These are phyloP conservation scores for Trametes hirsuta DNA, from an alignment of 1,284 basidiomycete species.

Conservation along the genomic window DNA sequence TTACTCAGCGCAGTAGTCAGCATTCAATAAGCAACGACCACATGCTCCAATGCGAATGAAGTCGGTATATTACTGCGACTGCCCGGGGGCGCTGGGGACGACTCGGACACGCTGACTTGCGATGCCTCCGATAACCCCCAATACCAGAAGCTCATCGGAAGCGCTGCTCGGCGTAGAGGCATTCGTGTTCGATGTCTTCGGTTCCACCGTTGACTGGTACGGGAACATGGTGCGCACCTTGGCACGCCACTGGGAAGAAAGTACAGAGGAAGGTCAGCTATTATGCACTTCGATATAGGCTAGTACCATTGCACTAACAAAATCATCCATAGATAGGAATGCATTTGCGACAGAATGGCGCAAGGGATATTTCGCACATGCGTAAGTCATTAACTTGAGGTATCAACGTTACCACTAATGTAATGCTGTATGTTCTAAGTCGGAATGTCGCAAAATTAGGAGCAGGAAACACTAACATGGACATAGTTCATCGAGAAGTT, in stretches of 20 bases:
- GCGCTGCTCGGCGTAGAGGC: slow-evolving; percentile 46
- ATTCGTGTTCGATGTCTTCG: slow-evolving; percentile 65
- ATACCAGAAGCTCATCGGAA: not conserved
- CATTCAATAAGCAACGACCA: no score
- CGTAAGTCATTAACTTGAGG: slow-evolving; percentile 40
- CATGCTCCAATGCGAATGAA: no score
- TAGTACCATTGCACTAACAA: not conserved
- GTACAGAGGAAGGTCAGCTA: slow-evolving; percentile 27
- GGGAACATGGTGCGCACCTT: slow-evolving; percentile 50
- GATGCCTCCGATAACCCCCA: not conserved
- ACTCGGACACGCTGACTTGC: no score
- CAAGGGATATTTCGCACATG: slow-evolving; percentile 47
- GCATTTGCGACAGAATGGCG: slow-evolving; percentile 64
- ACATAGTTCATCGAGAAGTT: slow-evolving; percentile 60
- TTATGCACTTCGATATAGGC: not conserved
- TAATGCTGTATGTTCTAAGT: slow-evolving; percentile 14
- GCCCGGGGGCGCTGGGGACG: no score
- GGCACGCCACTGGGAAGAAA: slow-evolving; percentile 22
- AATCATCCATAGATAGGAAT: slow-evolving; percentile 41
- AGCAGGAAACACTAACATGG: slow-evolving; percentile 53
- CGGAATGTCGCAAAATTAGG: slow-evolving; percentile 46
- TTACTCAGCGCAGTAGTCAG: no score
- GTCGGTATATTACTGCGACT: no score
- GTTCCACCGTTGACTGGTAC: slow-evolving; percentile 67
- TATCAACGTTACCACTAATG: not conserved